Evolutionary conservation across 2,329 filamentous ascomycete genomes (phyloP).

Genomic region (Fusarium bactridioides): DNA sequence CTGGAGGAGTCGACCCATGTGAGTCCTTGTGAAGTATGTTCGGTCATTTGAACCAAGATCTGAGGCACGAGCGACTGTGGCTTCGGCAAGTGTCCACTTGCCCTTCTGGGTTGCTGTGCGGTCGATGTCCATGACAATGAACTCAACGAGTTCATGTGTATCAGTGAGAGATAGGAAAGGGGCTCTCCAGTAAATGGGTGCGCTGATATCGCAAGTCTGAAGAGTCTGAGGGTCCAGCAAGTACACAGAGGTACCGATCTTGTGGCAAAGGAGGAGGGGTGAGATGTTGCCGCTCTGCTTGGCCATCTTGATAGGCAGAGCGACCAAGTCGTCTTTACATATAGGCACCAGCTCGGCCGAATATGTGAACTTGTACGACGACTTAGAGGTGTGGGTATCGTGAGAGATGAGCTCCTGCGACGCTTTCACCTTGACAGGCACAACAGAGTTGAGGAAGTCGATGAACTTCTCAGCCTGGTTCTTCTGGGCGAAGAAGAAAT

Average conservation of each 20-base stretch:
- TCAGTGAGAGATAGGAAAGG: slow-evolving; percentile 88
- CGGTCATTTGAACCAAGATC: slow-evolving; percentile 88
- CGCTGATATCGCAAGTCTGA: slow-evolving; percentile 85
- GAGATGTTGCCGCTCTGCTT: slow-evolving; percentile 88
- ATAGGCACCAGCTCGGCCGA: slow-evolving; percentile 91
- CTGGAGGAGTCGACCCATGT: slow-evolving; percentile 85
- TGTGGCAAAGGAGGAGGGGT: slow-evolving; percentile 84
- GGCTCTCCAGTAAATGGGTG: slow-evolving; percentile 86
- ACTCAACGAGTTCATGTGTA: slow-evolving; percentile 85
- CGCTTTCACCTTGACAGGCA: slow-evolving; percentile 80
- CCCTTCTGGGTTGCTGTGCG: slow-evolving; percentile 77
- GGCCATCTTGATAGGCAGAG: slow-evolving; percentile 86
- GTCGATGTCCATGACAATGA: slow-evolving; percentile 95
- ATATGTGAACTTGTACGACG: slow-evolving; percentile 94
- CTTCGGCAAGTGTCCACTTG: slow-evolving; percentile 85
- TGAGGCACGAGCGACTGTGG: slow-evolving; percentile 83
- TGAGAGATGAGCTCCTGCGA: slow-evolving; percentile 86
- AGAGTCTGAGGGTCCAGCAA: slow-evolving; percentile 90
- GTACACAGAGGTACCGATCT: slow-evolving; percentile 89
- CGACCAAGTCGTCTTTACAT: slow-evolving; percentile 97
- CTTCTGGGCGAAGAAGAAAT: slow-evolving; percentile 90
- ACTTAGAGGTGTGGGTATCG: slow-evolving; percentile 89
- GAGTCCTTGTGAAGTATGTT: slow-evolving; percentile 89
- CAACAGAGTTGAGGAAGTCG: slow-evolving; percentile 86
- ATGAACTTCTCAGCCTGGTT: slow-evolving; percentile 94